Evolutionary conservation across 495 filamentous ascomycete species (phyloP).

Genomic region (Talaromyces ruber): DNA sequence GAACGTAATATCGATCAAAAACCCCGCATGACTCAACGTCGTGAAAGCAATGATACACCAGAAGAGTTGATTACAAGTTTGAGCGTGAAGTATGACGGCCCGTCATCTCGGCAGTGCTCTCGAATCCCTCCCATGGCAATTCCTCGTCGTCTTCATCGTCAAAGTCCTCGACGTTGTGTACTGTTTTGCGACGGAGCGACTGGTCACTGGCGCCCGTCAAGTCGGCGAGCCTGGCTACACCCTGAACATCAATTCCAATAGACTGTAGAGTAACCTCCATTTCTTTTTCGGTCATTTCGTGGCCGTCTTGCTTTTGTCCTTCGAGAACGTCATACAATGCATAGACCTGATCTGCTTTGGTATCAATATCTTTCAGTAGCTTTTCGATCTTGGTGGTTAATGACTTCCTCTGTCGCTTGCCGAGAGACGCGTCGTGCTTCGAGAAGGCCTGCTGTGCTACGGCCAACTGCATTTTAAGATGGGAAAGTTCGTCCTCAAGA

Average conservation of each 20-base stretch:
- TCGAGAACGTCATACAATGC: conserved; percentile 84
- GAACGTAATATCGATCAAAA: not conserved
- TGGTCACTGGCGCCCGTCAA: conserved; percentile 28
- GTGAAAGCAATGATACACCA: not conserved
- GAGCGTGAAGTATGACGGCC: conserved; percentile 17
- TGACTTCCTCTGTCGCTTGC: conserved; percentile 58
- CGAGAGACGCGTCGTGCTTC: conserved; percentile 57
- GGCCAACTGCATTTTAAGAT: conserved; percentile 62
- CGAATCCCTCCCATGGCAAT: conserved; percentile 45
- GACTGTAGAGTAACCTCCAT: conserved; percentile 60
- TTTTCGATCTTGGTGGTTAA: conserved; percentile 56
- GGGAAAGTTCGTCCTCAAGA: conserved; percentile 73
- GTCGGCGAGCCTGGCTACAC: conserved; percentile 13
- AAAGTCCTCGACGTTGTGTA: conserved; percentile 14
- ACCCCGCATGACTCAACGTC: conserved; percentile 1
- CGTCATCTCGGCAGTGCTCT: conserved; percentile 41
- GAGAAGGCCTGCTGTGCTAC: conserved; percentile 54
- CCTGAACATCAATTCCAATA: conserved; percentile 39
- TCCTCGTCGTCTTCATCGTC: conserved; percentile 32
- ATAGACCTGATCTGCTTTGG: conserved; percentile 83
- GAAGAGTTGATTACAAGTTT: conserved; percentile 9
- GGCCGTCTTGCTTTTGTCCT: conserved; percentile 58
- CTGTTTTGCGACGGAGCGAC: conserved; percentile 15
- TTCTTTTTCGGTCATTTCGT: conserved; percentile 56
- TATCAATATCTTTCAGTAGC: conserved; percentile 57